Evolutionary conservation across 768 basidiomycete genomes (phyloP).

Genomic region (Tulasnella sp.): DNA sequence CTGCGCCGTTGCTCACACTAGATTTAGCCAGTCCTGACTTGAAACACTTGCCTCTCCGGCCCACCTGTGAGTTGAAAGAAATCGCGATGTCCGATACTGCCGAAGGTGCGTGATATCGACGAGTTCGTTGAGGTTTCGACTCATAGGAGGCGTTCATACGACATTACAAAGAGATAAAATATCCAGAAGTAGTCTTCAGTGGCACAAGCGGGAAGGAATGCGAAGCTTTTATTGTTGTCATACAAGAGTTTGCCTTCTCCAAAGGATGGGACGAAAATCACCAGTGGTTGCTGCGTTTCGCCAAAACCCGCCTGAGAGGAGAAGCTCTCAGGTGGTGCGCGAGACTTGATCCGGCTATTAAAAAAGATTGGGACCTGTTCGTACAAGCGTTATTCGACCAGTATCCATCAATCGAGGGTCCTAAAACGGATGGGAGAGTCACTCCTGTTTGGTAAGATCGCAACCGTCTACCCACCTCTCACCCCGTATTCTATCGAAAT

Average conservation of each 20-base stretch:
- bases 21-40: not conserved
- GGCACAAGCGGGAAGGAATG: not conserved
- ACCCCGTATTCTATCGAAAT: not conserved
- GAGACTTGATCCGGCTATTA: not conserved
- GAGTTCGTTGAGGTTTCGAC: not conserved
- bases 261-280: not conserved
- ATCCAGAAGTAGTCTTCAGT: not conserved
- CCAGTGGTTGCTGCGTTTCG: not conserved
- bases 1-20: too few relatives aligned
- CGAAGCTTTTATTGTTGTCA: not conserved
- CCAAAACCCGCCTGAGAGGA: not conserved
- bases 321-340: not conserved
- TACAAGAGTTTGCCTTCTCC: not conserved
- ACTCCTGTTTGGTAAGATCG: not conserved
- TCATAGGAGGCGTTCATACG: not conserved
- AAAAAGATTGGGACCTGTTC: not conserved
- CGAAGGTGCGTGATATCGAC: not conserved
- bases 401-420: not conserved
- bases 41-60: not conserved
- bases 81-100: not conserved
- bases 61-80: not conserved
- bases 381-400: not conserved
- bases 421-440: not conserved
- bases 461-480: not conserved
- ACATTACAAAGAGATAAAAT: not conserved